Evolutionary conservation across 2,329 filamentous ascomycete genomes (phyloP).

Genomic region (Diplocarpon rosae): DNA sequence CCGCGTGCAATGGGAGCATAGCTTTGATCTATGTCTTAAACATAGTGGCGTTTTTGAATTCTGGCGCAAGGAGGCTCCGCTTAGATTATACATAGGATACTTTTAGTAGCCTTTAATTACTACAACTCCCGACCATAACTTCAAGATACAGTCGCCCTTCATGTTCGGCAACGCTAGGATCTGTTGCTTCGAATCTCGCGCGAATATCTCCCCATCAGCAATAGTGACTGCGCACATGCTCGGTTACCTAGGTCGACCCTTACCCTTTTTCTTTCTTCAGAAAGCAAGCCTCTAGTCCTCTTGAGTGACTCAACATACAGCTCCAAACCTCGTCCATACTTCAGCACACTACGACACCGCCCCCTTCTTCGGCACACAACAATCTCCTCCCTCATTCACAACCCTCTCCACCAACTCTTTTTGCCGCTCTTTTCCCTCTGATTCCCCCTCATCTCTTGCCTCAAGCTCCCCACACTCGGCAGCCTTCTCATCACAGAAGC

Average conservation of each 20-base stretch:
- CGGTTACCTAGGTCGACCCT: background rate
- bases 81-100: slow-evolving; percentile 9
- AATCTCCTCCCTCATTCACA: slow-evolving; percentile 38
- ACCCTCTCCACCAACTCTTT: slow-evolving; percentile 38
- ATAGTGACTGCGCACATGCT: background rate
- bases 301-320: no score
- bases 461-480: slow-evolving; percentile 42
- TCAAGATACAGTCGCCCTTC: background rate
- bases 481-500: slow-evolving; percentile 49
- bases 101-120: slow-evolving; percentile 6
- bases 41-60: slow-evolving; percentile 10
- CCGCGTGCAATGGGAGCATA: slow-evolving; percentile 2
- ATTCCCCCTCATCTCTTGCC: slow-evolving; percentile 7
- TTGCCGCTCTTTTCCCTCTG: slow-evolving; percentile 11
- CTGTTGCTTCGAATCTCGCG: background rate
- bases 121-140: background rate
- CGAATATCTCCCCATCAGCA: background rate
- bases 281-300: background rate
- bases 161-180: background rate
- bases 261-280: slow-evolving; percentile 28
- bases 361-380: slow-evolving; percentile 31
- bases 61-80: slow-evolving; percentile 7
- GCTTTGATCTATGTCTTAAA: background rate
- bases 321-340: no score
- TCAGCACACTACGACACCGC: no score